Percentiles rank a stretch among this genome's conserved stretches.
These are phyloP conservation scores for Diplodia scrobiculata DNA, from an alignment of 2,329 filamentous ascomycete genomes.

Conservation along the genomic window DNA sequence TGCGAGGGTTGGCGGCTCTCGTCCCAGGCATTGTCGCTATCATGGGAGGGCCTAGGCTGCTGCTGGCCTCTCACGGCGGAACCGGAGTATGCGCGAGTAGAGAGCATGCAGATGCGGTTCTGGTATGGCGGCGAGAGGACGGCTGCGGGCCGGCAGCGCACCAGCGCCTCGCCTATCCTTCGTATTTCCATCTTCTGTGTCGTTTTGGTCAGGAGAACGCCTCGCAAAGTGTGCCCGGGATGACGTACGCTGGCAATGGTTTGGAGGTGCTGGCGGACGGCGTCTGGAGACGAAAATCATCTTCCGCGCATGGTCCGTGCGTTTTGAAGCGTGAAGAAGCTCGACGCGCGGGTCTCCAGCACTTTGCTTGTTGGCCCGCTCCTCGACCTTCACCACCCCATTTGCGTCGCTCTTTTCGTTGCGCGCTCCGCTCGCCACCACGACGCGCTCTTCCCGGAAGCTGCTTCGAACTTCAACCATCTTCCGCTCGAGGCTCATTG, in stretches of 20 bases:
- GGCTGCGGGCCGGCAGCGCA: constrained; percentile 35
- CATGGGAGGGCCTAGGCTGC: constrained; percentile 8
- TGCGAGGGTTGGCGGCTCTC: constrained; percentile 32
- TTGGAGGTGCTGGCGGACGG: constrained; percentile 1
- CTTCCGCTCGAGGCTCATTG: constrained; percentile 11
- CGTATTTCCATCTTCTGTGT: constrained; percentile 37
- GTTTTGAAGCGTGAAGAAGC: constrained; percentile 5
- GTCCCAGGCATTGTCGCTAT: no score
- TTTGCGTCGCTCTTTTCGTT: constrained; percentile 14
- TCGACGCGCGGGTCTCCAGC: constrained; percentile 21
- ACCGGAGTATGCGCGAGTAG: constrained; percentile 4
- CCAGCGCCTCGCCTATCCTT: constrained; percentile 36
- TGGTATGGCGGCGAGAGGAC: constrained; percentile 21
- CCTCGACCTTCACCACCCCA: constrained; percentile 16
- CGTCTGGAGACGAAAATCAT: constrained; percentile 21
- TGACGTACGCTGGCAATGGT: constrained; percentile 18
- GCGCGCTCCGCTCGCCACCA: constrained; percentile 5
- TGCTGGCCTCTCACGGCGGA: constrained; percentile 17
- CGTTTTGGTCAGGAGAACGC: not conserved
- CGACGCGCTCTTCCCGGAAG: not conserved
- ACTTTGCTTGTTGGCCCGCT: constrained; percentile 8
- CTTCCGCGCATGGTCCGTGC: constrained; percentile 21
- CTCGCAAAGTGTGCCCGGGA: constrained; percentile 2
- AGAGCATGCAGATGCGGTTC: constrained; percentile 17
- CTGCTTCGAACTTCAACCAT: not conserved